A percentile compares a stretch with the other conserved stretches of the same genome.
Conservation (phyloP, 1,284 basidiomycete genomes). For the Leccinum griseonigrum region DNA sequence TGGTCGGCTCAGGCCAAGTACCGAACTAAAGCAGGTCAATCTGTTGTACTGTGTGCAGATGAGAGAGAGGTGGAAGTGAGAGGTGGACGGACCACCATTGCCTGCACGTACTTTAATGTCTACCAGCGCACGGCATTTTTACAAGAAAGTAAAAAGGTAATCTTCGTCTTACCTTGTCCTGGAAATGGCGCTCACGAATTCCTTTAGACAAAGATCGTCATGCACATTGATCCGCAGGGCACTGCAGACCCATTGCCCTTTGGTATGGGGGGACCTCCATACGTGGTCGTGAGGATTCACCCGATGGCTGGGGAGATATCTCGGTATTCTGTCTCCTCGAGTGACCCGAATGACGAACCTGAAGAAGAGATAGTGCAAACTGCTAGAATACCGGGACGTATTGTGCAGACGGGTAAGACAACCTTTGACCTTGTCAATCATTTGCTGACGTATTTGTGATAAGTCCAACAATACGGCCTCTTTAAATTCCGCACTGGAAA, state of each 20-base stretch:
- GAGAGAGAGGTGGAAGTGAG: constrained; percentile 72
- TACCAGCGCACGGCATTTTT: constrained; percentile 78
- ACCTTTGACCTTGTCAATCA: neutral
- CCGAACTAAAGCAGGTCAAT: constrained; percentile 64
- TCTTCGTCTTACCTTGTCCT: constrained; percentile 1
- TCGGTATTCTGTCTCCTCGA: constrained; percentile 71
- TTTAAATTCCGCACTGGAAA: constrained; percentile 80
- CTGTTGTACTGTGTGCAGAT: constrained; percentile 64
- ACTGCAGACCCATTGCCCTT: constrained; percentile 75
- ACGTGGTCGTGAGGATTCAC: constrained; percentile 72
- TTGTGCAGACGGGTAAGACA: constrained; percentile 76
- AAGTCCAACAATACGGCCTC: constrained; percentile 84
- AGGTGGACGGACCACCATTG: constrained; percentile 57
- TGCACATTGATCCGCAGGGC: constrained; percentile 78
- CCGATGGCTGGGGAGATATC: constrained; percentile 81
- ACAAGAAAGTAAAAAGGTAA: constrained; percentile 74
- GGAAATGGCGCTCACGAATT: constrained; percentile 8
- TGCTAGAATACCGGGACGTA: constrained; percentile 63
- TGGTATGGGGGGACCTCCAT: constrained; percentile 64
- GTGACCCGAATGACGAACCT: constrained; percentile 64
- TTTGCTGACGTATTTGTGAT: constrained; percentile 8
- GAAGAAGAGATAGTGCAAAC: constrained; percentile 86
- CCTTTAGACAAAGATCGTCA: constrained; percentile 77
- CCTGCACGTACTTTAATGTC: constrained; percentile 83
- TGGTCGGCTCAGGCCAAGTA: constrained; percentile 84